A percentile compares a stretch with the other conserved stretches of the same genome.
Evolutionary conservation across 2,329 filamentous ascomycete species (phyloP).

Genomic region (Colletotrichum agaves): DNA sequence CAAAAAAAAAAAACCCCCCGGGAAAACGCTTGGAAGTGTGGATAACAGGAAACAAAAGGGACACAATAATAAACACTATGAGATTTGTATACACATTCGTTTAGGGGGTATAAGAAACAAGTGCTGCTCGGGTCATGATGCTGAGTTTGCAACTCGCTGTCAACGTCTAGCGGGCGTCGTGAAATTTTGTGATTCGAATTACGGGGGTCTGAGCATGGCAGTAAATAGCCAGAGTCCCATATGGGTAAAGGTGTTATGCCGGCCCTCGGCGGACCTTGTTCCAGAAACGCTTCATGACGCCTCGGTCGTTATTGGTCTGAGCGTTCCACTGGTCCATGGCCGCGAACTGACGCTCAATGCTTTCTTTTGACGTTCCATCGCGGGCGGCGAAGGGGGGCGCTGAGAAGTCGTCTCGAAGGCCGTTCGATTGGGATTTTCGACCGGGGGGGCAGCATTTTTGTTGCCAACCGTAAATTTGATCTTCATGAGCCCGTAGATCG

Average conservation of each 20-base stretch:
- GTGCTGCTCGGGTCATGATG: conserved; percentile 28
- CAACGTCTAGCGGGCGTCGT: conserved; percentile 6
- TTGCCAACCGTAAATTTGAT: conserved; percentile 78
- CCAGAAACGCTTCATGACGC: conserved; percentile 72
- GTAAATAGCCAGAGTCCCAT: not conserved
- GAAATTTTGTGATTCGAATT: conserved; percentile 5
- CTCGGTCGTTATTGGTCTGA: conserved; percentile 57
- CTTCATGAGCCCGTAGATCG: conserved; percentile 82
- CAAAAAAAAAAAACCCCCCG: no score
- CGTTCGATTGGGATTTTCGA: conserved; percentile 40
- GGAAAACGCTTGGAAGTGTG: conserved; percentile 10
- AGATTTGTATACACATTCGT: conserved; percentile 22
- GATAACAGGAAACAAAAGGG: not conserved
- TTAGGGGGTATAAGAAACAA: conserved; percentile 24
- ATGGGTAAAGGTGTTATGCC: not conserved
- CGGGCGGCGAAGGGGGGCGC: conserved; percentile 45
- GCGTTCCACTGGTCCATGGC: conserved; percentile 63
- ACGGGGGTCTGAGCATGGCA: conserved; percentile 2
- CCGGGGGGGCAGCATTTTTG: conserved; percentile 44
- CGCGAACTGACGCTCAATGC: conserved; percentile 63
- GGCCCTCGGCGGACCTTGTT: conserved; percentile 64
- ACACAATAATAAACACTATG: conserved; percentile 29
- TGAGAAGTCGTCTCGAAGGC: conserved; percentile 48
- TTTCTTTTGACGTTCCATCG: conserved; percentile 58
- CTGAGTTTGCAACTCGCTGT: conserved; percentile 23